phyloP scores from a whole-genome alignment of 1,284 basidiomycete genomes.

The Quambalaria eucalypti region DNA sequence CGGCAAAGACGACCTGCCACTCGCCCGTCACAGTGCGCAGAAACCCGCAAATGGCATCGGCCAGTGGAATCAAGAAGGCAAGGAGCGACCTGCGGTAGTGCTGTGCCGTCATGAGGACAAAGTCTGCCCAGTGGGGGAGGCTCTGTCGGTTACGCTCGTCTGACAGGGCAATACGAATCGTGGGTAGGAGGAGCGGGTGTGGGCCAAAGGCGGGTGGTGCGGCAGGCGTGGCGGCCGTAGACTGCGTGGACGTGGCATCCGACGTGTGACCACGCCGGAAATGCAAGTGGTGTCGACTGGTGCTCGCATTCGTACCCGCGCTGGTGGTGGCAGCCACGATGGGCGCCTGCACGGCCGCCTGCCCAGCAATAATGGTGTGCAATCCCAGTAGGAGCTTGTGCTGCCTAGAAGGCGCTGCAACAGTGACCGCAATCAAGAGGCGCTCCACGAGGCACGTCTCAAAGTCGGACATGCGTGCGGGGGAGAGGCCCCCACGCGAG shows the following conservation, averaged over 20 bases:
- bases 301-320: not conserved
- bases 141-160: constrained; percentile 63
- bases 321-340: not conserved
- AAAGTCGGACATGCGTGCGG: constrained; percentile 52
- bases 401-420: constrained; percentile 12
- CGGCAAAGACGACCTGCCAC: not conserved
- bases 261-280: too few species aligned
- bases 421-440: constrained; percentile 64
- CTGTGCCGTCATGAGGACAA: constrained; percentile 78
- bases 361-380: constrained; percentile 57
- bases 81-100: constrained; percentile 67
- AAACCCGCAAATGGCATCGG: constrained; percentile 70
- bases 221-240: too few species aligned
- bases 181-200: constrained; percentile 61
- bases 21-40: constrained; percentile 53
- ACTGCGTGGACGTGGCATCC: not conserved
- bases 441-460: constrained; percentile 64
- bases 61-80: constrained; percentile 64
- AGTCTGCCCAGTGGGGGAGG: constrained; percentile 91
- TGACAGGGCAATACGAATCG: constrained; percentile 71
- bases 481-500: constrained; percentile 66
- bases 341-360: constrained; percentile 2
- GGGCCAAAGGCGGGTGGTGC: too few species aligned
- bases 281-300: too few species aligned
- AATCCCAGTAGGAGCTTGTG: constrained; percentile 86